Base-by-base conservation (phyloP, 192 early-diverging fungal species). In the Jimgerdemannia lactiflua region DNA sequence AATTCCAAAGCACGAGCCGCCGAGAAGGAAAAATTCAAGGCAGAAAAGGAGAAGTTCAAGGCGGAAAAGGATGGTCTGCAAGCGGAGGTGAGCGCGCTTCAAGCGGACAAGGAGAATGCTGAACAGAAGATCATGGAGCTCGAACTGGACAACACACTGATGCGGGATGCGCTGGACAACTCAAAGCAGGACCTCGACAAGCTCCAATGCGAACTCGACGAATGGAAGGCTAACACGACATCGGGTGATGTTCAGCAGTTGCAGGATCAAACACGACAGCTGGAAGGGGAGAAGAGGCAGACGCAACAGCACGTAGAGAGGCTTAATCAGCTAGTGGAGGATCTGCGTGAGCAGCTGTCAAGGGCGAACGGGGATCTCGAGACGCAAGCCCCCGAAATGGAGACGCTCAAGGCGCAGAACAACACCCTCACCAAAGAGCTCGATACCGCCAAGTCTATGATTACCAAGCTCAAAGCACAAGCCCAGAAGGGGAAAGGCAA, bases 21-120 rank as follows among this genome's bases (percentile, higher is more conserved):
- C 8, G 49, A 59, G 8, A 59, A 59, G 49, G 49, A 59, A 14
- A 59, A 59, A 59, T 68, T 68, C 40, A 41, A 41, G 40, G 67
- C 67, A 41, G 40, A 68, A 18, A 20, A 68, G 19, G 29, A 68
- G 67, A 68, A 68, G 49, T 59, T 68, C 67, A 68, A 68, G 40
- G 67, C 40, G 67, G 19, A 39, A 41, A 41, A 68, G 67, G 67
- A 68, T 7, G 67, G 19, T 7, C 67, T 68, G 19, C 19, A 68
- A 68, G 40, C 67, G 18, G 67, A 41, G 19, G 67, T 68, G 67
- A 41, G 2, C 0, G 9, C 40, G 8, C 67, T 68, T 20, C 40
- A 20, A 68, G 2, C 67, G 9, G 29, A 39, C 18, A 41, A 68
- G 67, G 29, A 68, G 67, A 68, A 59, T 14, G 8, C 14, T 14